A percentile compares a stretch with the other conserved stretches of the same genome.
phyloP scores from a whole-genome alignment of 192 early-diverging fungal species.

The Dispira parvispora region DNA sequence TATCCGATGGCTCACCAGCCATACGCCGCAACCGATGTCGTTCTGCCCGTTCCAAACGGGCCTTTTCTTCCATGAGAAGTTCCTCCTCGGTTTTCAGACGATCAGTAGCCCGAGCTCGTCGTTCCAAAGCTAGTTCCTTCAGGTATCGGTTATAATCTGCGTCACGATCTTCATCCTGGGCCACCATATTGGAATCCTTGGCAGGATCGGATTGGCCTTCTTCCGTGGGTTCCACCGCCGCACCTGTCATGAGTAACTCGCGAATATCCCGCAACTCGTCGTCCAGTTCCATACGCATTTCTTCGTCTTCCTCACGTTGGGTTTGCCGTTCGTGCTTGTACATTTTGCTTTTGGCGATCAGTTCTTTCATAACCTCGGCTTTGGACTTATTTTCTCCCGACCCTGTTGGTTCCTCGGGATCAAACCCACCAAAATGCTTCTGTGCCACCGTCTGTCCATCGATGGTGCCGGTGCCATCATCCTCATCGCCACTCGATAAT shows the following conservation, averaged over 20 bases:
- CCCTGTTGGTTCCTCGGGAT: slow-evolving; percentile 28
- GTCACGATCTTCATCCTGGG: slow-evolving; percentile 27
- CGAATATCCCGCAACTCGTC: slow-evolving; percentile 74
- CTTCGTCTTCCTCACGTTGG: slow-evolving; percentile 72
- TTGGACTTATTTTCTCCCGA: slow-evolving; percentile 58
- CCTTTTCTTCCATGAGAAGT: slow-evolving; percentile 64
- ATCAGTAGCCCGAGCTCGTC: slow-evolving; percentile 74
- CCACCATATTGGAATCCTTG: slow-evolving; percentile 16
- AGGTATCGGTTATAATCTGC: slow-evolving; percentile 73
- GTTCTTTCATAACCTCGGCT: slow-evolving; percentile 90
- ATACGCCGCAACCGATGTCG: slow-evolving; percentile 60
- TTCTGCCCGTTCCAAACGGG: slow-evolving; percentile 77
- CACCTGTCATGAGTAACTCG: slow-evolving; percentile 39
- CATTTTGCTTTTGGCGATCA: slow-evolving; percentile 93
- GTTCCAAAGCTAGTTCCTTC: slow-evolving; percentile 65
- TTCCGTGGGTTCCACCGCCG: slow-evolving; percentile 12
- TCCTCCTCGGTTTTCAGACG: slow-evolving; percentile 92
- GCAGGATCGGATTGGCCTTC: slow-evolving; percentile 14
- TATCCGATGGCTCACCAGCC: slow-evolving; percentile 47
- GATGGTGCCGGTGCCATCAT: slow-evolving; percentile 37
- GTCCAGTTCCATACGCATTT: slow-evolving; percentile 68
- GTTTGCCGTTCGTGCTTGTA: slow-evolving; percentile 88
- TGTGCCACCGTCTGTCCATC: slow-evolving; percentile 48
- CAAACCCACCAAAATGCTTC: slow-evolving; percentile 84
- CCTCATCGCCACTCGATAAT: slow-evolving; percentile 34